Conservation (phyloP, 2,329 filamentous ascomycete species). For the Talaromyces albobiverticillius region DNA sequence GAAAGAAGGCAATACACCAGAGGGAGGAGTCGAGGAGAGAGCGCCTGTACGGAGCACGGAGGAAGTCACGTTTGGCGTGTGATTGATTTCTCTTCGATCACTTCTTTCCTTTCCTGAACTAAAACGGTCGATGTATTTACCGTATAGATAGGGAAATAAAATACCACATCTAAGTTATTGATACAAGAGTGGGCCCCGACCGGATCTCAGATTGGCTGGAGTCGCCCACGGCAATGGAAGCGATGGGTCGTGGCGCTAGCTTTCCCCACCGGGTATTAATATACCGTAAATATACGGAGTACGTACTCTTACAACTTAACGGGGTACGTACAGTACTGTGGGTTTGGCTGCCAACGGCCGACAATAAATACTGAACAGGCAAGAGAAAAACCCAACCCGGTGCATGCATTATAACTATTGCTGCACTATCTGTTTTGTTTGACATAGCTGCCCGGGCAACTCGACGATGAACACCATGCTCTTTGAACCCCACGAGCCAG, state of each 20-base stretch:
- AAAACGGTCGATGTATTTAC: not conserved
- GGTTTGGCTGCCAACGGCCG: too few species aligned
- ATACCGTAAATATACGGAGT: not conserved
- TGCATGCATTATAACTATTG: too few species aligned
- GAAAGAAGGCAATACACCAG: not conserved
- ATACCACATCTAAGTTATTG: not conserved
- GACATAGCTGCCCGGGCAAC: too few species aligned
- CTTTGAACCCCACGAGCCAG: not conserved
- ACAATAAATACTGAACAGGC: too few species aligned
- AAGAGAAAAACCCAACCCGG: too few species aligned
- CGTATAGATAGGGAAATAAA: not conserved
- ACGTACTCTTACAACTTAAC: too few species aligned
- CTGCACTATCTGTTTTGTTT: too few species aligned
- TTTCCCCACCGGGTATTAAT: not conserved
- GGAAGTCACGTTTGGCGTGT: not conserved
- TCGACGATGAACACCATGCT: not conserved
- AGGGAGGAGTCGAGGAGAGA: not conserved
- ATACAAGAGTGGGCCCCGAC: not conserved
- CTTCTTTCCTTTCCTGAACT: too few species aligned
- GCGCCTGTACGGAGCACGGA: not conserved
- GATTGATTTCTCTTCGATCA: not conserved
- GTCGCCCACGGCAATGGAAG: not conserved
- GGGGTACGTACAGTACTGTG: not conserved
- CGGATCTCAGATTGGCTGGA: not conserved
- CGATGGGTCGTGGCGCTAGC: conserved; percentile 4